Conservation (phyloP, 176 grass and related monocot genomes). For the Oropetium thomaeum region DNA sequence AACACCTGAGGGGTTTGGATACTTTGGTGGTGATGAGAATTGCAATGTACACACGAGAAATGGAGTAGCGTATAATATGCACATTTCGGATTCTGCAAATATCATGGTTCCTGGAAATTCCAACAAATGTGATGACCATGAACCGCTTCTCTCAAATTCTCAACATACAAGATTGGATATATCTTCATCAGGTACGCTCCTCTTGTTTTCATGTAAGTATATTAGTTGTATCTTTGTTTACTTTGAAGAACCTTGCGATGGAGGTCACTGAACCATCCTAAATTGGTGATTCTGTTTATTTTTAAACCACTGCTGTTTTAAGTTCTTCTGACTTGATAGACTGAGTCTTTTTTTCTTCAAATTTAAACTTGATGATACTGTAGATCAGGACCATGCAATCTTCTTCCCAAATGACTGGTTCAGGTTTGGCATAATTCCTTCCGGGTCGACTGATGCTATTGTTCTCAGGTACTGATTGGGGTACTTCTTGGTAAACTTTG, state of each 20-base stretch:
- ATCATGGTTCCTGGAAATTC: conserved; percentile 42
- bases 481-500: background rate
- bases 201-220: background rate
- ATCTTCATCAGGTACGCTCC: background rate
- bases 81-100: conserved; percentile 45
- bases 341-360: conserved; percentile 2
- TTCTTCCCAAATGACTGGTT: conserved; percentile 93
- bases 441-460: conserved; percentile 95
- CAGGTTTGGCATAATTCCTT: conserved; percentile 90
- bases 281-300: conserved; percentile 15
- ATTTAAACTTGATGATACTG: conserved; percentile 34
- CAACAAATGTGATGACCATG: conserved; percentile 63
- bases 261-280: conserved; percentile 34
- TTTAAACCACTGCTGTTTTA: conserved; percentile 12
- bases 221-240: conserved; percentile 10
- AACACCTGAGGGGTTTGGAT: conserved; percentile 52
- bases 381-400: conserved; percentile 51
- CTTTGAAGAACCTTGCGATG: conserved; percentile 23
- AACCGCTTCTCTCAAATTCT: conserved; percentile 71
- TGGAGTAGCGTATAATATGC: conserved; percentile 26
- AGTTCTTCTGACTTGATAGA: background rate
- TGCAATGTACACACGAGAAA: conserved; percentile 33
- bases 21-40: conserved; percentile 27
- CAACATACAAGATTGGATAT: conserved; percentile 32
- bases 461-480: conserved; percentile 67